Evolutionary conservation across 495 filamentous ascomycete genomes (phyloP), one percentile per base, ranked within the genome.

Genomic region (Trichoderma virens): DNA sequence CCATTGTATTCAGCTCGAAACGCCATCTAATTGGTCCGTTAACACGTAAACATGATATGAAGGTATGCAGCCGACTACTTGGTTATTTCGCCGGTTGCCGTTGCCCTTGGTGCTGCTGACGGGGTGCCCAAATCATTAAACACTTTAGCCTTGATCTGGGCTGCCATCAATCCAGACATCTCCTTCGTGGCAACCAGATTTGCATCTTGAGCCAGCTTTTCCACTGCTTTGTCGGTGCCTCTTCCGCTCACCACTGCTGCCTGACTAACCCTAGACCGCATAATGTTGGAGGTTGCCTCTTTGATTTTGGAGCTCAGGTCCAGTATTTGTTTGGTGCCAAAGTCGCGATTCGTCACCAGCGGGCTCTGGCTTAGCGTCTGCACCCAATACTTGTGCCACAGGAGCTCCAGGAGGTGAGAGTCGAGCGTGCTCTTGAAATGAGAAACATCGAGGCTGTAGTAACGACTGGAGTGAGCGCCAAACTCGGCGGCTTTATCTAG

Each of bases 301-400:
- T 80, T 75, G 67, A 95, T 85, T 75, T 96, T 97, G 61, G 84
- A 82, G 43, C 86, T 88, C 60, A 98, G 79, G 76, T 99, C 95
- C 59, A 85, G 75, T 77, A 99, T 96, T 75, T 97, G 93, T 73
- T 92, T 93, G 68, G 87, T 95, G 61, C 86, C 86, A 72, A 91
- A 99, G 66, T 97, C 94, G 67, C 93, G 88, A 69, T 97, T 97
- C 51, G 91, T 90, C 67, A 96, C 88, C 11, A 98, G 82, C 54
- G 95, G 93, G 68, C 85, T 93, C 72, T 96, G 90, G n/a, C 90
- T 93, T n/a, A 99, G 84, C 28, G 95, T 99, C 65, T 92, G 87
- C 28, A 98, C 93, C 95, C 95, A 99, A 78, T 99, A 99, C 73
- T 99, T 99, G 75, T 96, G 97, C 95, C 95, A 99, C 62, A 99